Percentiles rank a stretch among this genome's conserved stretches.
Evolutionary conservation across 345 rosid species (phyloP).

Genomic region (Balakata baccata): DNA sequence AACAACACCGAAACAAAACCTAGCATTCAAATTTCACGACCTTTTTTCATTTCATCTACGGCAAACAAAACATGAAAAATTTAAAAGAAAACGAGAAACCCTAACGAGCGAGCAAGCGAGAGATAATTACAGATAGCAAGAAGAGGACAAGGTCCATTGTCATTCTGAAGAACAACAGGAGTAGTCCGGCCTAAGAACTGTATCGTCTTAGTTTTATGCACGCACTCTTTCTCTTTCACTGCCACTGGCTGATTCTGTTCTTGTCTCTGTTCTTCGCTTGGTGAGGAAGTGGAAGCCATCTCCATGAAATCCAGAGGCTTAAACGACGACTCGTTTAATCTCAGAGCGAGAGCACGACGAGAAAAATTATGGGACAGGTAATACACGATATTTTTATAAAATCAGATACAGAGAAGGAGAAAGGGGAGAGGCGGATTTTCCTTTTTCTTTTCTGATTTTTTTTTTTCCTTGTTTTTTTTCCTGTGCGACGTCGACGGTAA

Average conservation of each 20-base stretch:
- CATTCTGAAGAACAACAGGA: slow-evolving; percentile 90
- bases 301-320: neutral
- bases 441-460: neutral
- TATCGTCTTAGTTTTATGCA: slow-evolving; percentile 71
- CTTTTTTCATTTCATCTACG: neutral
- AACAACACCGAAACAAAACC: neutral
- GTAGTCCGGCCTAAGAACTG: slow-evolving; percentile 82
- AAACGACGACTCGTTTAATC: slow-evolving; percentile 6
- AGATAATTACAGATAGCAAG: slow-evolving; percentile 78
- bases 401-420: neutral
- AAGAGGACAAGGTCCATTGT: slow-evolving; percentile 97
- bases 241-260: slow-evolving; percentile 2
- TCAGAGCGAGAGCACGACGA: neutral
- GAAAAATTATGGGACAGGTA: neutral
- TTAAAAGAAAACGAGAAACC: slow-evolving; percentile 20
- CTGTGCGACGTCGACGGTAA: neutral
- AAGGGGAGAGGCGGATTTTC: neutral
- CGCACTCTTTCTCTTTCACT: slow-evolving; percentile 42
- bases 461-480: neutral
- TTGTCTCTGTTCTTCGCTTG: slow-evolving; percentile 10
- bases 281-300: slow-evolving; percentile 13
- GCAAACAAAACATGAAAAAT: neutral
- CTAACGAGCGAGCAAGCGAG: slow-evolving; percentile 21
- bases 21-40: neutral
- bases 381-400: neutral